Evolutionary conservation across 2,329 filamentous ascomycete species (phyloP), one percentile per base, ranked within the genome.

Genomic region (Exserohilum turcica): DNA sequence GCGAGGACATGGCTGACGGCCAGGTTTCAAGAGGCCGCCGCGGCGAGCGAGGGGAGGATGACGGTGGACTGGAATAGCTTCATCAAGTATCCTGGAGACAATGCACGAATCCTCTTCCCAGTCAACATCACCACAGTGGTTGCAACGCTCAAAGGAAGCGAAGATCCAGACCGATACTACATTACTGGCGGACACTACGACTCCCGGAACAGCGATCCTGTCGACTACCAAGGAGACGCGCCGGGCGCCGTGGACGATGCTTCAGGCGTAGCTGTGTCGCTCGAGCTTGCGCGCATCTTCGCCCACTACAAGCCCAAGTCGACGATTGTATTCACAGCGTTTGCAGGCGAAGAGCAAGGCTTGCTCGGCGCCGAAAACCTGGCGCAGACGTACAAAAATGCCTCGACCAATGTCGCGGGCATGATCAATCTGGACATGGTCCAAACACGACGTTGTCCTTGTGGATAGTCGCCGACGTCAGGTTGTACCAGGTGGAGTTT

Each of bases 351-450:
- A 65, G 82, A 84, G 55, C 82, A 84, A 71, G 77, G 75, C 3
- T 76, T 84, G 1, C 79, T 79, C 37, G 82, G 82, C 0, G 70
- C 80, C 2, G 66, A 71, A 7, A 77, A 79, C 65, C 71, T 83
- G 2, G 82, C 82, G 1, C 75, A 79, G 65, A 80, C 76, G 0
- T 77, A 81, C 57, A 77, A 76, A 21, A 80, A 81, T 55, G 73
- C 74, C 10, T 78, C 73, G 12, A 75, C 77, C 32, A 78, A 82
- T 60, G 77, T 84, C 9, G 80, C 81, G 58, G 81, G 77, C 9
- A 82, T 82, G 74, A 78, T 80, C 59, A 84, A 78, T 54, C 79
- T 82, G 67, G 81, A 84, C 65, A 82, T 83, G 54, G 77, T 84
- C 77, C 1, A 74, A 68, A 4, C 77, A 74, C n/a, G 74, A 77